Conservation (phyloP, 2,329 filamentous ascomycete genomes). For the Aspergillus arachidicola region DNA sequence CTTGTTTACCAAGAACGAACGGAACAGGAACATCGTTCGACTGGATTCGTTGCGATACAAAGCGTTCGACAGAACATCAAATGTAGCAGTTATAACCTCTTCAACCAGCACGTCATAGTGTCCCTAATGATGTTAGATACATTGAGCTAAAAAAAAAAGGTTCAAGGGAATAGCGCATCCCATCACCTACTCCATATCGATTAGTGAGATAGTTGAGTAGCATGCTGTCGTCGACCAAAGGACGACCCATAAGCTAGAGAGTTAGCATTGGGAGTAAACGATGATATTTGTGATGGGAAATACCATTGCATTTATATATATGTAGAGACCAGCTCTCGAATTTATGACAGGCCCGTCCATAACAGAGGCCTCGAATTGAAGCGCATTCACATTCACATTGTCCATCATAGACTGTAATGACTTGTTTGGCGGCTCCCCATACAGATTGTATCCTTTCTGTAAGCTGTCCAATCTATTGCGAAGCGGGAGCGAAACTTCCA, state of each 20-base stretch:
- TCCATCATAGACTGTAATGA: constrained; percentile 45
- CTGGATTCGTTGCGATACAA: constrained; percentile 69
- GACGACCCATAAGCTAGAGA: constrained; percentile 73
- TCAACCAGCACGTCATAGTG: constrained; percentile 76
- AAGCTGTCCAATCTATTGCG: constrained; percentile 42
- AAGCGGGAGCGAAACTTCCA: constrained; percentile 41
- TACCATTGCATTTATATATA: constrained; percentile 82
- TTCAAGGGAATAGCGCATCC: neutral
- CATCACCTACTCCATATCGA: constrained; percentile 69
- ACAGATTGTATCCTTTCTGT: constrained; percentile 47
- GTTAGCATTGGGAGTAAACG: constrained; percentile 33
- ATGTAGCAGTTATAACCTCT: constrained; percentile 83
- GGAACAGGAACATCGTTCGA: constrained; percentile 69
- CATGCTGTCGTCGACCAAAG: constrained; percentile 77
- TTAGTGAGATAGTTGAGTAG: constrained; percentile 82
- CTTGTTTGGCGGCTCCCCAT: constrained; percentile 45
- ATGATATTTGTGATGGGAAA: constrained; percentile 28
- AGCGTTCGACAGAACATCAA: constrained; percentile 85
- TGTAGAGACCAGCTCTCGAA: constrained; percentile 79
- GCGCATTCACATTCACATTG: constrained; percentile 46
- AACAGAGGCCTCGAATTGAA: constrained; percentile 58
- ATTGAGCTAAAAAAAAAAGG: neutral
- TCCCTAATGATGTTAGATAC: constrained; percentile 52
- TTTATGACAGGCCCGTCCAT: constrained; percentile 72
- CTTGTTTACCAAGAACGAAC: constrained; percentile 83